phyloP scores from a whole-genome alignment of 2,329 filamentous ascomycete species.

The Tolypocladium endophyticum region DNA sequence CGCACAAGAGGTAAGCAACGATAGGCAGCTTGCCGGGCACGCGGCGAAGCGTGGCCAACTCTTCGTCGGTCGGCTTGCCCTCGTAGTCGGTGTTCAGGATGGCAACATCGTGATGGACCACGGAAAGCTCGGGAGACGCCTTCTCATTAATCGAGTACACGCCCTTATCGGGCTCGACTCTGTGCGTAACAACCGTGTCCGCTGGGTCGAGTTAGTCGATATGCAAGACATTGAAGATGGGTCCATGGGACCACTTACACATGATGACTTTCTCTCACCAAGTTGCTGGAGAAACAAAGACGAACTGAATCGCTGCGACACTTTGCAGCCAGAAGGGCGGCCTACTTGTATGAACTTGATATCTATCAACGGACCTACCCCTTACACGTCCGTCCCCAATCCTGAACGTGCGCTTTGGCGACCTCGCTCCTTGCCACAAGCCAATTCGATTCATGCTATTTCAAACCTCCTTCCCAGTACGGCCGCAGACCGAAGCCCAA shows the following conservation, averaged over 20 bases:
- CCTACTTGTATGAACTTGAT: background rate
- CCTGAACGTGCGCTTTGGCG: background rate
- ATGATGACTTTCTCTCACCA: background rate
- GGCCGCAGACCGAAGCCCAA: background rate
- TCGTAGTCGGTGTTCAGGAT: conserved; percentile 15
- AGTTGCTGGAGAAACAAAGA: background rate
- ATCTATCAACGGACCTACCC: background rate
- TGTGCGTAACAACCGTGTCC: background rate
- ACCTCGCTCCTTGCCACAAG: background rate
- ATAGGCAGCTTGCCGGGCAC: conserved; percentile 40
- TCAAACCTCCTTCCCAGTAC: background rate
- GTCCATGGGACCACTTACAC: background rate
- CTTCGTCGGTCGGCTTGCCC: conserved; percentile 41
- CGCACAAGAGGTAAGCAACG: conserved; percentile 45
- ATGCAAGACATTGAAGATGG: background rate
- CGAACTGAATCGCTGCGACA: background rate
- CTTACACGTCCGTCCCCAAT: background rate
- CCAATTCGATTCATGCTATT: background rate
- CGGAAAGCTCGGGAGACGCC: background rate
- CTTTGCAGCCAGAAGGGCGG: background rate
- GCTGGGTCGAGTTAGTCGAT: background rate
- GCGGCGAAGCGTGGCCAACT: conserved; percentile 39
- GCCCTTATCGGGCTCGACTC: background rate
- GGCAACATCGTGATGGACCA: conserved; percentile 3
- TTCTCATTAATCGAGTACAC: background rate